A percentile compares a stretch with the other conserved stretches of the same genome.
Conservation (phyloP, 129 eudicot species). For the Flaveria sonorensis region DNA sequence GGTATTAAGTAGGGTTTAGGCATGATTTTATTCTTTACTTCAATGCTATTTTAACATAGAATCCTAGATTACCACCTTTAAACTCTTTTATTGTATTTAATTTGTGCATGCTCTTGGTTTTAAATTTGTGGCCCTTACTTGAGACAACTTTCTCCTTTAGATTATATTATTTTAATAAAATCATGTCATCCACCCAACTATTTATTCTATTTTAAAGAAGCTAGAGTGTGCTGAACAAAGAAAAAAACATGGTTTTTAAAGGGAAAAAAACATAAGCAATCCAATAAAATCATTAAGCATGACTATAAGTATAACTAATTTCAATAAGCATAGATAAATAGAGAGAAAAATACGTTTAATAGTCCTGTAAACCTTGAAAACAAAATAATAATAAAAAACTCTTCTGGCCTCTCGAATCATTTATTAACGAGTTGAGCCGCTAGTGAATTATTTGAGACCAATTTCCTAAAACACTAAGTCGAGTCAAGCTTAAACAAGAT, state of each 20-base stretch:
- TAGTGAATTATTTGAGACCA: too few species aligned
- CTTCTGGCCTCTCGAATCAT: too few species aligned
- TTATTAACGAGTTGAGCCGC: too few species aligned
- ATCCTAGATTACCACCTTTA: constrained; percentile 38
- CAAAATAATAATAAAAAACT: too few species aligned
- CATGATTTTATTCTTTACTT: constrained; percentile 35
- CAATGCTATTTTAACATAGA: constrained; percentile 34
- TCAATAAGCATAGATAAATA: neutral
- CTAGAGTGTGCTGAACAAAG: neutral
- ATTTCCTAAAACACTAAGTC: too few species aligned
- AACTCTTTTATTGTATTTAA: constrained; percentile 22
- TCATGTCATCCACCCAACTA: constrained; percentile 24
- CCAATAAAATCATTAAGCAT: constrained; percentile 8
- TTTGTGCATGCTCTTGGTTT: constrained; percentile 36
- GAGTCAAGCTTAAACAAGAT: neutral
- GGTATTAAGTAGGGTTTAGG: constrained; percentile 40
- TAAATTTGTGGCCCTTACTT: constrained; percentile 40
- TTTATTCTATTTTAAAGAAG: neutral
- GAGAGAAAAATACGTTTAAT: neutral
- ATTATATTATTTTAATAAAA: constrained; percentile 23
- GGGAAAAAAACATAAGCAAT: neutral
- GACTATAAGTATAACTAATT: neutral
- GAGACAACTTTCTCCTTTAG: constrained; percentile 42
- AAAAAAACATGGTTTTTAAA: neutral
- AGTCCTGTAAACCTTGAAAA: too few species aligned